Evolutionary conservation across 1,284 basidiomycete species (phyloP).

Genomic region (Tylopilus orsonianus): DNA sequence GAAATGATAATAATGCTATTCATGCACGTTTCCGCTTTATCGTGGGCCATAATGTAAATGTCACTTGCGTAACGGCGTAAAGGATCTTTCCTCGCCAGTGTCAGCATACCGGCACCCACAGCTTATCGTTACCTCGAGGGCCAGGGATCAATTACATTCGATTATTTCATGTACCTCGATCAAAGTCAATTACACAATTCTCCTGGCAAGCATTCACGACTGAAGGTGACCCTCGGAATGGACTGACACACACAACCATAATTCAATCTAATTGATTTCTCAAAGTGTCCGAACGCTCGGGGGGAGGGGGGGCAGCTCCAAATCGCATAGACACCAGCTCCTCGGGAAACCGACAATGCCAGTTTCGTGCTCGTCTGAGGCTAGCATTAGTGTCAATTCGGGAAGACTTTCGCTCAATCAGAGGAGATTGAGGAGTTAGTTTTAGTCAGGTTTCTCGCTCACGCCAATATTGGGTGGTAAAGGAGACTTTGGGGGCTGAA

Average conservation of each 20-base stretch:
- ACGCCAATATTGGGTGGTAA: no score
- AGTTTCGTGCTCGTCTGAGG: no score
- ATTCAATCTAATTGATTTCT: no score
- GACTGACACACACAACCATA: neutral
- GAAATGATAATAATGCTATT: conserved; percentile 1
- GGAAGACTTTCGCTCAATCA: no score
- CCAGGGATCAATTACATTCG: neutral
- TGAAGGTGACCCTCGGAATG: neutral
- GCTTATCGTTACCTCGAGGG: conserved; percentile 12
- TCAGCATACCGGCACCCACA: neutral
- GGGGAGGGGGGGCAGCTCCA: no score
- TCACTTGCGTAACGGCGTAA: conserved; percentile 7
- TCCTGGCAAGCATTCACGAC: neutral
- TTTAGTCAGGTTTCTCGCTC: no score
- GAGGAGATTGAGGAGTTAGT: no score
- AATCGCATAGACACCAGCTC: no score
- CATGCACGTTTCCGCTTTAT: conserved; percentile 2
- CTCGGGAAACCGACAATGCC: conserved; percentile 1
- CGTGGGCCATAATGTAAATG: neutral
- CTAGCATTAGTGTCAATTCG: no score
- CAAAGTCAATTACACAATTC: conserved; percentile 1
- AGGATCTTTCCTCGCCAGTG: conserved; percentile 1
- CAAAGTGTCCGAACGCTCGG: no score
- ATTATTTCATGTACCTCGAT: conserved; percentile 8
- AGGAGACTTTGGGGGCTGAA: no score